Conservation (phyloP, 257 asterid species). For the Buddleja alternifolia region DNA sequence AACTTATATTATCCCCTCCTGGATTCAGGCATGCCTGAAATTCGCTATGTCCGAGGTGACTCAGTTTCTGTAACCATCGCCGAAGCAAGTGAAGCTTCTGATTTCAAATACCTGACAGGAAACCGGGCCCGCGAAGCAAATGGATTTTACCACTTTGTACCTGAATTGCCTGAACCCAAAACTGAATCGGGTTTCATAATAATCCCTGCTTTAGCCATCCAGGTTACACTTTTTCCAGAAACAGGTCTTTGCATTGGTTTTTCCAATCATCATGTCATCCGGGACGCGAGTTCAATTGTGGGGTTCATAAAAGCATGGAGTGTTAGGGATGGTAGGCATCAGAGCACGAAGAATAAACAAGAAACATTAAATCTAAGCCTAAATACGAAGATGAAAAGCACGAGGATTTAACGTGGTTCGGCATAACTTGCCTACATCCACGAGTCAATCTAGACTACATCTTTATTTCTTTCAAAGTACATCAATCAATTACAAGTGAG, state of each 20-base stretch:
- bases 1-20: constrained; percentile 24
- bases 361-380: no score
- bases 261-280: constrained; percentile 25
- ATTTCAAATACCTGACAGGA: constrained; percentile 36
- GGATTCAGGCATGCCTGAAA: constrained; percentile 28
- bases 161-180: constrained; percentile 29
- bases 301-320: no score
- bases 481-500: no score
- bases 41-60: constrained; percentile 43
- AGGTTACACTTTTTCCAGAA: constrained; percentile 31
- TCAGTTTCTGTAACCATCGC: constrained; percentile 36
- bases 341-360: no score
- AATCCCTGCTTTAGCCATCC: constrained; percentile 20
- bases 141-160: constrained; percentile 31
- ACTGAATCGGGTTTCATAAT: constrained; percentile 5
- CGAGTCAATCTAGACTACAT: no score
- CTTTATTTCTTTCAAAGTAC: no score
- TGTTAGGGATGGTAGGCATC: no score
- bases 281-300: constrained; percentile 35
- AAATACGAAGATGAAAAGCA: no score
- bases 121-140: constrained; percentile 28
- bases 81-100: constrained; percentile 10
- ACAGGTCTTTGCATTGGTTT: constrained; percentile 33
- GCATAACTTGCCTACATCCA: no score
- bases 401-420: no score